phyloP scores from a whole-genome alignment of 2,329 filamentous ascomycete species.

The Emergomyces orientalis region DNA sequence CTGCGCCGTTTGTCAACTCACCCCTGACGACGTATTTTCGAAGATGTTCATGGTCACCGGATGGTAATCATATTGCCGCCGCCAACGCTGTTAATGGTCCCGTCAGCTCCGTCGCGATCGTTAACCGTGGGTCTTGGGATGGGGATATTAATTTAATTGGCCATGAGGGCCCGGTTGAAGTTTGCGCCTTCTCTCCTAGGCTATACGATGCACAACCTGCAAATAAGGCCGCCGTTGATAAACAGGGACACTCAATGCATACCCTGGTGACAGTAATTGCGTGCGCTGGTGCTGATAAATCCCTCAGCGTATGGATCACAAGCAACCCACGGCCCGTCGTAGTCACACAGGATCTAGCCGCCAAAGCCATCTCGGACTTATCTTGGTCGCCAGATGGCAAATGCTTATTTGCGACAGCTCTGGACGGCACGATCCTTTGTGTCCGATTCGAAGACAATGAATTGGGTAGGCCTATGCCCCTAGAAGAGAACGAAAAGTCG shows the following conservation, averaged over 20 bases:
- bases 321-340: conserved; percentile 86
- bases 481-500: conserved; percentile 85
- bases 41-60: conserved; percentile 93
- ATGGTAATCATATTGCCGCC: conserved; percentile 92
- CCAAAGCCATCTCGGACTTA: conserved; percentile 88
- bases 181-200: conserved; percentile 91
- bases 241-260: conserved; percentile 33
- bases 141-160: conserved; percentile 96
- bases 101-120: conserved; percentile 92
- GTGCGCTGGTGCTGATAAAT: conserved; percentile 93
- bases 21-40: conserved; percentile 95
- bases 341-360: conserved; percentile 77
- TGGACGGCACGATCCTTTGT: conserved; percentile 80
- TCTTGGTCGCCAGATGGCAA: conserved; percentile 90
- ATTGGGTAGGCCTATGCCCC: conserved; percentile 74
- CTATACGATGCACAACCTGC: conserved; percentile 67
- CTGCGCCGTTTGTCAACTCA: conserved; percentile 75
- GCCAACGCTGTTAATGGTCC: conserved; percentile 96
- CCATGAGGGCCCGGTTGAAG: conserved; percentile 92
- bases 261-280: conserved; percentile 81
- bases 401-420: conserved; percentile 72
- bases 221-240: conserved; percentile 39
- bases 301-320: conserved; percentile 94
- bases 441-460: conserved; percentile 78
- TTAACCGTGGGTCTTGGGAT: conserved; percentile 86